Evolutionary conservation across 2,329 filamentous ascomycete species (phyloP).

Genomic region (Coniochaeta hoffmannii): DNA sequence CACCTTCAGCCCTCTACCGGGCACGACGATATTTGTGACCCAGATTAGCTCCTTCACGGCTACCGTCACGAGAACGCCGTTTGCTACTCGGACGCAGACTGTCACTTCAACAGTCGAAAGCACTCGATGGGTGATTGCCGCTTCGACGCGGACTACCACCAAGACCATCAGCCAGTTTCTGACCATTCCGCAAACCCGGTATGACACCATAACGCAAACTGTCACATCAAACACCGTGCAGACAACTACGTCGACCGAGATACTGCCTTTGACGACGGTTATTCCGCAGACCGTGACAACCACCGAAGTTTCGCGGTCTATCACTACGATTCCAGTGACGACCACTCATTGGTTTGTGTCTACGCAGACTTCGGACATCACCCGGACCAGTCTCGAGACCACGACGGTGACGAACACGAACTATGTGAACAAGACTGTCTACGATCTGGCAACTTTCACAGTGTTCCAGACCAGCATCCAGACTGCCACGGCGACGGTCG

Average conservation of each 20-base stretch:
- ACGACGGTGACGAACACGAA: not conserved
- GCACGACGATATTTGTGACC: not conserved
- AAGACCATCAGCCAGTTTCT: not conserved
- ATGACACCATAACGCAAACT: not conserved
- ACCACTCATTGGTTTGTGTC: not conserved
- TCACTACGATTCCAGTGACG: not conserved
- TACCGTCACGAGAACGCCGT: not conserved
- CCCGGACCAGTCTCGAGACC: slow-evolving; percentile 2
- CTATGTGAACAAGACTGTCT: slow-evolving; percentile 1
- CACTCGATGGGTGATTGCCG: not conserved
- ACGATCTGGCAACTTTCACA: not conserved
- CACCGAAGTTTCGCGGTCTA: not conserved
- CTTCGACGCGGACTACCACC: not conserved
- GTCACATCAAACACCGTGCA: not conserved
- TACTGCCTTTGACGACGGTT: not conserved
- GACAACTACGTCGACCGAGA: not conserved
- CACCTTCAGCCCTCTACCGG: not conserved
- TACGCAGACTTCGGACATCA: not conserved
- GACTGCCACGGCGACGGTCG: not conserved
- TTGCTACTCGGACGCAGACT: not conserved
- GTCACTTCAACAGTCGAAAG: not conserved
- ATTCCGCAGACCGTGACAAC: not conserved
- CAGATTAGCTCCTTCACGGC: not conserved
- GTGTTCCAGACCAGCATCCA: not conserved
- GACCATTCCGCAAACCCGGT: not conserved